Percentiles rank a stretch among this genome's conserved stretches.
Conservation (phyloP, 1,139 yeast species). For the Lodderomyces beijingensis region DNA sequence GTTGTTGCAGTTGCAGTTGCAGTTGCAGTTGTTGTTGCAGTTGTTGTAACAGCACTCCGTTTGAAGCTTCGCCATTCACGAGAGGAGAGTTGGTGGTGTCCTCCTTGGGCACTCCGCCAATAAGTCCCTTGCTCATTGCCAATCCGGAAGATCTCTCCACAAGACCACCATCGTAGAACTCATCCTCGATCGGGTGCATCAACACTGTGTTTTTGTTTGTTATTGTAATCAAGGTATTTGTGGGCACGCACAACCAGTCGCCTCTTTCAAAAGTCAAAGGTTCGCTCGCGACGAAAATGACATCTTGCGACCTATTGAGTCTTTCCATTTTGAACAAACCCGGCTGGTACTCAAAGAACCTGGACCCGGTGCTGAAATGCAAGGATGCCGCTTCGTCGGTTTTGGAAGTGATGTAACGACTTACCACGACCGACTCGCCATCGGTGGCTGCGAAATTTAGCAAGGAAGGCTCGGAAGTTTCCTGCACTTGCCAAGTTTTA, state of each 20-base stretch:
- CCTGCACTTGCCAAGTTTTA: conserved; percentile 57
- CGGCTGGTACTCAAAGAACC: conserved; percentile 84
- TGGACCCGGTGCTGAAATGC: conserved; percentile 91
- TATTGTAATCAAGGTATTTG: conserved; percentile 82
- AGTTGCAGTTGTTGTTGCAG: conserved; percentile 74
- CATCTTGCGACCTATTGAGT: conserved; percentile 85
- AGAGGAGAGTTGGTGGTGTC: conserved; percentile 1
- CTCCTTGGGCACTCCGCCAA: conserved; percentile 41
- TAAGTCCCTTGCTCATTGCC: conserved; percentile 87
- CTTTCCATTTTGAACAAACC: conserved; percentile 93
- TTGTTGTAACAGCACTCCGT: neutral
- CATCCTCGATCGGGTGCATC: conserved; percentile 87
- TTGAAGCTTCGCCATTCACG: conserved; percentile 2
- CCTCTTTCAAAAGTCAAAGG: conserved; percentile 94
- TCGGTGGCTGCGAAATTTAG: conserved; percentile 94
- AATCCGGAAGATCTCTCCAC: conserved; percentile 69
- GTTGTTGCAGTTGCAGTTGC: conserved; percentile 40
- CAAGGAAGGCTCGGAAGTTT: conserved; percentile 69
- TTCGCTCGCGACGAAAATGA: conserved; percentile 94
- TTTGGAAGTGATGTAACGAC: conserved; percentile 82
- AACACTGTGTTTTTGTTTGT: conserved; percentile 75
- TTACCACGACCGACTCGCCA: conserved; percentile 82
- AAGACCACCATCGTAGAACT: conserved; percentile 70
- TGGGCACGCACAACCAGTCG: conserved; percentile 96
- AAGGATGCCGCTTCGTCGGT: conserved; percentile 95